Base-by-base conservation (phyloP, 495 filamentous ascomycete genomes). In the Hypoxylon perforatum region DNA sequence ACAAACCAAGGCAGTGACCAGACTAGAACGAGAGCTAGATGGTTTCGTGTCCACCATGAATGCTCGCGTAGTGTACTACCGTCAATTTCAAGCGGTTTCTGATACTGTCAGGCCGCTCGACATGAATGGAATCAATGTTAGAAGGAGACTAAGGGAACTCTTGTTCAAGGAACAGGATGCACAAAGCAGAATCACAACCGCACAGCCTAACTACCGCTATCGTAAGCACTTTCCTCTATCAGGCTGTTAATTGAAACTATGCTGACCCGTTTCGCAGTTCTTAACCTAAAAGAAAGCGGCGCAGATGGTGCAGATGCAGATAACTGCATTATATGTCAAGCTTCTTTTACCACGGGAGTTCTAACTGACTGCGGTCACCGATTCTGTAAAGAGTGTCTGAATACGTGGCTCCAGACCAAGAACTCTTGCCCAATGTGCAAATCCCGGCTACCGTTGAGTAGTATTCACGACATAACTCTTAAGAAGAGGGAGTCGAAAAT, bases 301-400 rank as follows among this genome's bases (percentile, higher is more conserved):
- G 80, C 85, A 4, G 78, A 76, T 39, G 90, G 92, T n/a, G 80
- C 85, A 4, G 78, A 76, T 39, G 75, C 82, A n/a, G 77, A 88
- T 30, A 78, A 86, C 17, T 97, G 93, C 73, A 83, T 94, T 63
- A 96, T 97, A 63, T 97, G 93, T 73, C 87, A 90, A 57, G 79
- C 81, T 1, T 63, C 77, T 4, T 93, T 96, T 73, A 89, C 90
- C 68, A 76, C 85, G 42, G 95, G 94, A 42, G 89, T 94, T 25
- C 80, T 99, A 69, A 97, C 94, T 1, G 84, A 90, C 2, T 99
- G 94, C 75, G 94, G 94, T 0, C 94, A 99, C 70, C 86, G 90
- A 57, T 97, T 91, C 69, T 97, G 94, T 78, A 91, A 88, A 56
- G 90, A 91, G 30, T 99, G 95, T 75, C 86, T 97, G 25, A 77